A percentile compares a stretch with the other conserved stretches of the same genome.
Conservation (phyloP, 176 grass and related monocot species). For the Ensete glaucum region DNA sequence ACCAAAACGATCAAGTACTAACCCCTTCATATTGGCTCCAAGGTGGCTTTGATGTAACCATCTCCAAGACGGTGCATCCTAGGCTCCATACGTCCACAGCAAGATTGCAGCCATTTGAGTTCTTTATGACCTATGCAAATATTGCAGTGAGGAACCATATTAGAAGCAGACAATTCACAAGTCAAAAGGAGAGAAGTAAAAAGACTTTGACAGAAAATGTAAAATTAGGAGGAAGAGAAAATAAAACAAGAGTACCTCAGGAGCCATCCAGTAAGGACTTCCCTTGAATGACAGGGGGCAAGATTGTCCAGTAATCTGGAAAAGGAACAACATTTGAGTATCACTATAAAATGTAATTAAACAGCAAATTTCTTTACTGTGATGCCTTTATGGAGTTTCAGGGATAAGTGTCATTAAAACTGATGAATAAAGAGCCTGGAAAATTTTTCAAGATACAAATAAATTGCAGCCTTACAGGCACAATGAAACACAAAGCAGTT, state of each 20-base stretch:
- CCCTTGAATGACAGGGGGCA: conserved; percentile 93
- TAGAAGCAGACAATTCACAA: conserved; percentile 13
- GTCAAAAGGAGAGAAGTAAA: neutral
- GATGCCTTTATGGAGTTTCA: neutral
- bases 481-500: neutral
- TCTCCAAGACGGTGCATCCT: conserved; percentile 96
- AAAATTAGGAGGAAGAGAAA: neutral
- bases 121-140: conserved; percentile 80
- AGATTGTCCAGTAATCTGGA: conserved; percentile 86
- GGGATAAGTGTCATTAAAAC: neutral
- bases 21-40: conserved; percentile 99
- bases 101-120: conserved; percentile 92
- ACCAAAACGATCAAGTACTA: conserved; percentile 23
- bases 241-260: conserved; percentile 50
- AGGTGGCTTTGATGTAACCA: conserved; percentile 97
- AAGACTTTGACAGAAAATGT: neutral
- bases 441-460: neutral
- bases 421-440: neutral
- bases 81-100: conserved; percentile 98
- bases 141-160: conserved; percentile 21
- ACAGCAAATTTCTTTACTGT: neutral
- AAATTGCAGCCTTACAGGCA: neutral
- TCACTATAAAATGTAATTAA: neutral
- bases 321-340: conserved; percentile 17
- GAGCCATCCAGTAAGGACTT: conserved; percentile 99